Evolutionary conservation across 306 rosid species (phyloP).

Genomic region (Corylus americana): DNA sequence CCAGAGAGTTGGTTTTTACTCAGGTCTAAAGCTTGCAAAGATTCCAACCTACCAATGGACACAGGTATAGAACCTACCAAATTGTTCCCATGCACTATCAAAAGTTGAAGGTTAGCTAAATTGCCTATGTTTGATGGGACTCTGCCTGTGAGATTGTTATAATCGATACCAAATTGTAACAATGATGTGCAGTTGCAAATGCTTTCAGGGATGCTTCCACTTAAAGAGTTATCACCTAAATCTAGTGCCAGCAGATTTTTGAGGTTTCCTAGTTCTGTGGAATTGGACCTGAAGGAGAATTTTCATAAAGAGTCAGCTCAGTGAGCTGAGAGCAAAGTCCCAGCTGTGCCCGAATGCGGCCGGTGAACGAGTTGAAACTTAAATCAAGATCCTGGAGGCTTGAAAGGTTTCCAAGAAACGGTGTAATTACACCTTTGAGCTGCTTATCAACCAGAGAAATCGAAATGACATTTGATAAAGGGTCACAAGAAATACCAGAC

Average conservation of each 20-base stretch:
- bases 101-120: constrained; percentile 39
- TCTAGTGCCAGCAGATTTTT: constrained; percentile 46
- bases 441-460: constrained; percentile 48
- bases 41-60: constrained; percentile 57
- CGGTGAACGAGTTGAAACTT: constrained; percentile 62
- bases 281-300: constrained; percentile 62
- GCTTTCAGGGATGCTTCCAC: constrained; percentile 70
- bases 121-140: constrained; percentile 66
- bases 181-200: constrained; percentile 66
- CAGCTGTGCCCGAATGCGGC: constrained; percentile 61
- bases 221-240: constrained; percentile 49
- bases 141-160: constrained; percentile 60
- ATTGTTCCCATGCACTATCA: constrained; percentile 46
- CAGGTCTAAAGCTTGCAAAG: constrained; percentile 55
- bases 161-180: constrained; percentile 43
- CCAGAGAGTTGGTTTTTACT: constrained; percentile 71
- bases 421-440: constrained; percentile 72
- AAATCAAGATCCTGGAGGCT: constrained; percentile 79
- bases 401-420: constrained; percentile 76
- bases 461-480: constrained; percentile 49
- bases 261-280: constrained; percentile 65
- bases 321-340: constrained; percentile 65
- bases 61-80: constrained; percentile 65
- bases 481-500: constrained; percentile 70
- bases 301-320: constrained; percentile 41